Percentiles rank a stretch among this genome's conserved stretches.
These are phyloP conservation scores for Pseudogymnoascus sp. DNA, from an alignment of 2,329 filamentous ascomycete genomes.

Conservation along the genomic window DNA sequence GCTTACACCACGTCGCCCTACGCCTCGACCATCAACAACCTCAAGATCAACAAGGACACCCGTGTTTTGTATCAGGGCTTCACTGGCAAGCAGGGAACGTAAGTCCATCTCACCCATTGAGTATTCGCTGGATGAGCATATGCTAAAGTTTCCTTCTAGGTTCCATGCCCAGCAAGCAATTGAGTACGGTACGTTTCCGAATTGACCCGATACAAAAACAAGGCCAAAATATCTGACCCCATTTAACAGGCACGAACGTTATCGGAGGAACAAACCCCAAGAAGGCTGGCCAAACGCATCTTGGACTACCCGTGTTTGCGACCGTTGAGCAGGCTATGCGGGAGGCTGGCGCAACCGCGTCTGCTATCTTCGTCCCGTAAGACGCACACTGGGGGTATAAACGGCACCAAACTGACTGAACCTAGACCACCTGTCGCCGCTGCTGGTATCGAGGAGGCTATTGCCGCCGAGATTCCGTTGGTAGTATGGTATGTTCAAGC, in stretches of 20 bases:
- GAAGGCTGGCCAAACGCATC: conserved; percentile 87
- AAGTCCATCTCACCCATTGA: conserved; percentile 37
- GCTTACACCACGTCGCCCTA: conserved; percentile 68
- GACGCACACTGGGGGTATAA: conserved; percentile 14
- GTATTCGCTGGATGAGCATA: conserved; percentile 4
- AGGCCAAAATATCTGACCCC: neutral
- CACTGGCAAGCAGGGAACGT: conserved; percentile 95
- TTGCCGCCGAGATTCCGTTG: conserved; percentile 85
- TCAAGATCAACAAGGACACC: conserved; percentile 87
- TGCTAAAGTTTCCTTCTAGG: conserved; percentile 45
- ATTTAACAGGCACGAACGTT: conserved; percentile 74
- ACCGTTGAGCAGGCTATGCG: conserved; percentile 84
- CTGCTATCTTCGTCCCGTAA: conserved; percentile 93
- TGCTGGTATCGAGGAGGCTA: conserved; percentile 92
- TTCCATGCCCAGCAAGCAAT: conserved; percentile 98
- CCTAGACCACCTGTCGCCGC: conserved; percentile 81
- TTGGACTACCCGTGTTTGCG: conserved; percentile 88
- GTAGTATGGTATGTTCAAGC: conserved; percentile 65
- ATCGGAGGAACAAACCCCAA: conserved; percentile 98
- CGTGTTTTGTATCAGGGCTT: conserved; percentile 97
- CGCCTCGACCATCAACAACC: conserved; percentile 69
- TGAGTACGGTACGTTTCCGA: conserved; percentile 76
- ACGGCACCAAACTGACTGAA: conserved; percentile 12
- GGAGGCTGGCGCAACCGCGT: conserved; percentile 83
- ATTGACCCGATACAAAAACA: neutral